Evolutionary conservation across 2,329 filamentous ascomycete genomes (phyloP), one percentile per base, ranked within the genome.

Genomic region (Trichoderma arundinaceum): DNA sequence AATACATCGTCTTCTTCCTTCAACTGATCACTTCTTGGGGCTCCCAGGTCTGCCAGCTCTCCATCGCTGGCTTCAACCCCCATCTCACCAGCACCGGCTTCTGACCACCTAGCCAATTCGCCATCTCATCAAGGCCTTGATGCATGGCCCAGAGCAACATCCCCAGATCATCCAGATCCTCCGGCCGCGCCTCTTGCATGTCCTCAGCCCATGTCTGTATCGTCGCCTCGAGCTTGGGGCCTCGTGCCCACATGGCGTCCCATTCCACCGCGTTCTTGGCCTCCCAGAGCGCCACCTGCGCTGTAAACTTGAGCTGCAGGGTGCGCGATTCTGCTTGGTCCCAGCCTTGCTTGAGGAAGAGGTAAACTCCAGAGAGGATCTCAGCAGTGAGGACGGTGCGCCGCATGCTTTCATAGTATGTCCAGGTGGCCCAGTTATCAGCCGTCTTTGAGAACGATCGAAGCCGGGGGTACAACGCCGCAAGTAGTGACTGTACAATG

Each of bases 261-360:
- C 54, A 66, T 10, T 60, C 54, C 12, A 57, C 61, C 4, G 58
- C 64, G 9, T 56, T 41, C 60, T 49, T 52, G 39, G 65, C 65
- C 61, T 51, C 48, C 65, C 65, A 67, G n/a, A 67, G 61, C 9
- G 61, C 65, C 15, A 39, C 61, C 35, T 65, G 61, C 4, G 62
- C 65, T 12, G 65, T 65, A 9, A 59, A 67, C 62, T 54, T 56
- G 22, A 67, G 62, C 35, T 44, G 54, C 35, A 51, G 33, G 15
- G 49, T 46, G 52, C 65, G 52, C 28, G 44, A 61, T 22, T 65
- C 44, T 5, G 53, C 65, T 32, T 60, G 49, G 13, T 67, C 65
- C 61, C 61, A 67, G 33, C 61, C 65, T 9, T 59, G 52, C 61
- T 59, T 65, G n/a, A 67, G 15, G 32, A 67, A 67, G 2, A 3